phyloP scores from a whole-genome alignment of 2,329 filamentous ascomycete species.

The Amauroascus niger region DNA sequence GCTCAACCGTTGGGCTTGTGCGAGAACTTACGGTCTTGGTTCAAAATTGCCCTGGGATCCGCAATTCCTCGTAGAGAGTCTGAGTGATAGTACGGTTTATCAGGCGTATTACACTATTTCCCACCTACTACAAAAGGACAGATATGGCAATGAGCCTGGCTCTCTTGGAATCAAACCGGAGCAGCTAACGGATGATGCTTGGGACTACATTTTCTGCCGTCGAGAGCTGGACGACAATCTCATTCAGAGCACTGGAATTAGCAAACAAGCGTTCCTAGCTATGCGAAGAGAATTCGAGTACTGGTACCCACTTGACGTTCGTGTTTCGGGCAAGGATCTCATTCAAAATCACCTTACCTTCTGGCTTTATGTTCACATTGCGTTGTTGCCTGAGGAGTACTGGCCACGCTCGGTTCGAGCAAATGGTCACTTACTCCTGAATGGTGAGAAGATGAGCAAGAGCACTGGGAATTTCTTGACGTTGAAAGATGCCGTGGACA shows the following conservation, averaged over 20 bases:
- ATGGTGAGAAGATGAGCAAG: slow-evolving; percentile 98
- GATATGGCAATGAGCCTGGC: slow-evolving; percentile 68
- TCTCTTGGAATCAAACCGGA: slow-evolving; percentile 61
- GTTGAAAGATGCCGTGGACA: slow-evolving; percentile 70
- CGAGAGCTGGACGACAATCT: slow-evolving; percentile 59
- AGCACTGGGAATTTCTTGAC: slow-evolving; percentile 97
- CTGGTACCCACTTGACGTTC: slow-evolving; percentile 87
- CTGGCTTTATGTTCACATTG: slow-evolving; percentile 86
- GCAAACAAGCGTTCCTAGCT: slow-evolving; percentile 60
- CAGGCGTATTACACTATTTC: slow-evolving; percentile 53
- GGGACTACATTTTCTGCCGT: slow-evolving; percentile 88
- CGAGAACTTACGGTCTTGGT: slow-evolving; percentile 80
- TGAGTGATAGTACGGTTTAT: slow-evolving; percentile 90
- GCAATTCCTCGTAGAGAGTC: slow-evolving; percentile 79
- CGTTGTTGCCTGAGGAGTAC: slow-evolving; percentile 76
- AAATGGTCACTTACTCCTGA: slow-evolving; percentile 88
- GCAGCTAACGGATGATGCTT: slow-evolving; percentile 89
- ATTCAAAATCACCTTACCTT: slow-evolving; percentile 93
- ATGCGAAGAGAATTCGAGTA: slow-evolving; percentile 93
- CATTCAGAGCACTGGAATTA: slow-evolving; percentile 57
- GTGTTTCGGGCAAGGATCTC: slow-evolving; percentile 83
- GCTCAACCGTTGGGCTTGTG: slow-evolving; percentile 94
- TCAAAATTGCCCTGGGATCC: slow-evolving; percentile 92
- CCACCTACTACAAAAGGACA: slow-evolving; percentile 65
- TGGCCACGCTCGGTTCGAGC: slow-evolving; percentile 80